Percentiles rank a stretch among this genome's conserved stretches.
phyloP scores from a whole-genome alignment of 192 early-diverging fungal genomes.

The Oehlia diaphana region DNA sequence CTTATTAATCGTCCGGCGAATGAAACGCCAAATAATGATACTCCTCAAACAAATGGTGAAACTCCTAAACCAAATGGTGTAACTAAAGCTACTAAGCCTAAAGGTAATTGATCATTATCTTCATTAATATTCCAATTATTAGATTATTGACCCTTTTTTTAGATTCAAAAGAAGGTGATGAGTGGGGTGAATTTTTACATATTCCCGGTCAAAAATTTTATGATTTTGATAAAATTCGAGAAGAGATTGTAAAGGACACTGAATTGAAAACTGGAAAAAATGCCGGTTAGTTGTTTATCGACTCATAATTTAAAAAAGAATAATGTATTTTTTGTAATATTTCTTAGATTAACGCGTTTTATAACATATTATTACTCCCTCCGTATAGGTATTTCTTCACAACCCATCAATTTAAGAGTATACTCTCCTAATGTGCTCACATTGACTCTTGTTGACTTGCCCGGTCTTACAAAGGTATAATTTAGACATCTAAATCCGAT shows the following conservation, averaged over 20 bases:
- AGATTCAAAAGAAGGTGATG: conserved; percentile 53
- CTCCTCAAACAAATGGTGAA: neutral
- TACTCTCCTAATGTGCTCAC: conserved; percentile 99
- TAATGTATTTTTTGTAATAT: neutral
- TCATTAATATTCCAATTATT: neutral
- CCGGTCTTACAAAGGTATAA: conserved; percentile 91
- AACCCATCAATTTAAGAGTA: conserved; percentile 96
- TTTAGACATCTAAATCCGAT: neutral
- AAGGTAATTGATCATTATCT: conserved; percentile 37
- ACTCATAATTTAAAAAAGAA: neutral
- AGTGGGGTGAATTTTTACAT: conserved; percentile 99
- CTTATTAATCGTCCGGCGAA: conserved; percentile 88
- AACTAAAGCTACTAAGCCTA: conserved; percentile 28
- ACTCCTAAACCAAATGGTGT: neutral
- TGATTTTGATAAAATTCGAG: conserved; percentile 96
- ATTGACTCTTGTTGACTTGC: conserved; percentile 97
- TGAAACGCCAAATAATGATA: neutral
- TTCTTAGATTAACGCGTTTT: neutral
- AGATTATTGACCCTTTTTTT: neutral
- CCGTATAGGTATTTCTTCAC: conserved; percentile 78
- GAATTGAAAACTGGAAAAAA: conserved; percentile 85
- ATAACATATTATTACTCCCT: neutral
- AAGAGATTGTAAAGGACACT: conserved; percentile 85
- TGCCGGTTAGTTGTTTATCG: conserved; percentile 42
- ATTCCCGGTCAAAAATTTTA: conserved; percentile 95